These are phyloP conservation scores for Pterocarpus santalinus DNA, from an alignment of 306 rosid genomes.

Conservation along the genomic window DNA sequence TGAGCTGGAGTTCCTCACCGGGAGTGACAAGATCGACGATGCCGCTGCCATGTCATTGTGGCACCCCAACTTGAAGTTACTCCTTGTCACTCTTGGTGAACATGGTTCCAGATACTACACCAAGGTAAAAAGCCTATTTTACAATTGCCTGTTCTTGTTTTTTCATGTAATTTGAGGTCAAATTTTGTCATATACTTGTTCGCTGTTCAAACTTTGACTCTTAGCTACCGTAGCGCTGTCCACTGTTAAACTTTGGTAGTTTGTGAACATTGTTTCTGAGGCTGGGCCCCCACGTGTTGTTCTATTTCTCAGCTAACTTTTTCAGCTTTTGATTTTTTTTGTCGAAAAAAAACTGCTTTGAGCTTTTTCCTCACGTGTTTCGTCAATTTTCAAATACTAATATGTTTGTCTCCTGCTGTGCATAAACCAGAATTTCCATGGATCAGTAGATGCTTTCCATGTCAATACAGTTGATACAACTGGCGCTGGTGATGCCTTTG, in stretches of 20 bases:
- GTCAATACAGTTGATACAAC: slow-evolving; percentile 80
- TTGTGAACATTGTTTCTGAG: background rate
- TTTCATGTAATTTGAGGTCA: too few relatives aligned
- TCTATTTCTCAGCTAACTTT: background rate
- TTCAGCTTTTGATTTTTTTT: background rate
- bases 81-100: slow-evolving; percentile 94
- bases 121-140: slow-evolving; percentile 61
- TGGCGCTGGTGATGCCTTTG: slow-evolving; percentile 88
- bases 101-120: slow-evolving; percentile 90
- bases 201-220: too few relatives aligned
- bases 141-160: too few relatives aligned
- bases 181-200: too few relatives aligned
- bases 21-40: slow-evolving; percentile 74
- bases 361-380: background rate
- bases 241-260: background rate
- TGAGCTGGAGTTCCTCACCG: slow-evolving; percentile 88
- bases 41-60: slow-evolving; percentile 72
- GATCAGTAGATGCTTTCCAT: slow-evolving; percentile 68
- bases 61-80: slow-evolving; percentile 87
- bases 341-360: background rate
- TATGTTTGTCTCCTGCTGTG: background rate
- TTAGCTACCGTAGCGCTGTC: too few relatives aligned
- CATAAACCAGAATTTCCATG: slow-evolving; percentile 65
- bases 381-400: slow-evolving; percentile 5
- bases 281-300: slow-evolving; percentile 14